These are phyloP conservation scores for Boletellus deceptivus DNA, from an alignment of 1,284 basidiomycete genomes.

Conservation along the genomic window DNA sequence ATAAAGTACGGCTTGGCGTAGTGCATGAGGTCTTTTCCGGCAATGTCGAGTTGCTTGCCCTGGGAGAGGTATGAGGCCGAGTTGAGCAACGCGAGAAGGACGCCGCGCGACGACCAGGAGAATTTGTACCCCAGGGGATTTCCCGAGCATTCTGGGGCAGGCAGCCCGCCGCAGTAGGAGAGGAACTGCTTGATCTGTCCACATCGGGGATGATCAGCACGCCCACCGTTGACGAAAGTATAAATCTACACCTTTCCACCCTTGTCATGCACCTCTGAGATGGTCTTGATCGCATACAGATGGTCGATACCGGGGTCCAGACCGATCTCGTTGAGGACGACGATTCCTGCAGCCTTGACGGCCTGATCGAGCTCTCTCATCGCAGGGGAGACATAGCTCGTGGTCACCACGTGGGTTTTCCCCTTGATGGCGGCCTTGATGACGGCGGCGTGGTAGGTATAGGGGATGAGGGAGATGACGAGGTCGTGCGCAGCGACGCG, in stretches of 20 bases:
- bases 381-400: conserved; percentile 89
- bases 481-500: conserved; percentile 87
- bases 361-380: conserved; percentile 87
- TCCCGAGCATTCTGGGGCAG: conserved; percentile 85
- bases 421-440: conserved; percentile 95
- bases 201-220: conserved; percentile 2
- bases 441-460: conserved; percentile 88
- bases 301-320: conserved; percentile 95
- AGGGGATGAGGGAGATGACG: conserved; percentile 96
- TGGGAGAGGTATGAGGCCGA: conserved; percentile 79
- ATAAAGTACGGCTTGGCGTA: conserved; percentile 94
- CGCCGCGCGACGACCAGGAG: conserved; percentile 97
- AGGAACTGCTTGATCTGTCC: conserved; percentile 86
- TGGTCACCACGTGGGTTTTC: conserved; percentile 95
- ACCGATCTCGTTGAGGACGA: conserved; percentile 98
- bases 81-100: conserved; percentile 94
- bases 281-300: conserved; percentile 96
- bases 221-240: not conserved
- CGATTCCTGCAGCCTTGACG: conserved; percentile 86
- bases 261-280: conserved; percentile 89
- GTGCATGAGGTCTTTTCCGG: conserved; percentile 77
- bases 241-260: conserved; percentile 77
- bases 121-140: conserved; percentile 99
- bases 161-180: conserved; percentile 96
- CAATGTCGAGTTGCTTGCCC: conserved; percentile 64